Evolutionary conservation across 805 yeast species (phyloP).

Genomic region (Barnettozyma siamensis): DNA sequence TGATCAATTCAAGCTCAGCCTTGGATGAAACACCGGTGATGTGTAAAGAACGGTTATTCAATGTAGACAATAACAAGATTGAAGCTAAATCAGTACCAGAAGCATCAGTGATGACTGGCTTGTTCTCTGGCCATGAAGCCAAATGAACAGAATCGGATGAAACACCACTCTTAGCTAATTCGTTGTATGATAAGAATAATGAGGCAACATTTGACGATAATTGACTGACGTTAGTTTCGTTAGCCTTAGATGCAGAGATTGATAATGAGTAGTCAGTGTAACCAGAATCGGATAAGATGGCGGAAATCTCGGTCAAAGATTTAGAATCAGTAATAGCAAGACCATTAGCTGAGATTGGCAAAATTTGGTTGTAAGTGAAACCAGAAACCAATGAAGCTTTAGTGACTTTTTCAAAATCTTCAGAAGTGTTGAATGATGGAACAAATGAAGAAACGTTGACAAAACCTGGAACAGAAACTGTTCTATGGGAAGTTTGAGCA

Average conservation of each 20-base stretch:
- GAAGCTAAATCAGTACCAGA: constrained; percentile 91
- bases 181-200: constrained; percentile 75
- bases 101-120: constrained; percentile 90
- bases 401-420: constrained; percentile 61
- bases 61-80: constrained; percentile 78
- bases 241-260: constrained; percentile 74
- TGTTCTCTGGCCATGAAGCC: constrained; percentile 74
- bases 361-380: constrained; percentile 76
- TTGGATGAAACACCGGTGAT: constrained; percentile 78
- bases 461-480: constrained; percentile 79
- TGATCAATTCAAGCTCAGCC: constrained; percentile 78
- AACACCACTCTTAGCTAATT: constrained; percentile 57
- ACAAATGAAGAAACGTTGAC: constrained; percentile 76
- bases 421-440: constrained; percentile 51
- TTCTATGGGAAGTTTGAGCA: constrained; percentile 85
- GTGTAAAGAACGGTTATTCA: constrained; percentile 80
- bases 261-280: constrained; percentile 79
- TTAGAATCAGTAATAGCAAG: constrained; percentile 58
- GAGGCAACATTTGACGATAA: constrained; percentile 68
- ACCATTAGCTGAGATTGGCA: constrained; percentile 67
- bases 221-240: constrained; percentile 54
- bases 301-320: constrained; percentile 57
- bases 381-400: constrained; percentile 76
- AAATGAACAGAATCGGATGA: constrained; percentile 77
- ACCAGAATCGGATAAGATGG: constrained; percentile 48